Base-by-base conservation (phyloP, 768 basidiomycete genomes). In the Xerocomellus amylosporus region DNA sequence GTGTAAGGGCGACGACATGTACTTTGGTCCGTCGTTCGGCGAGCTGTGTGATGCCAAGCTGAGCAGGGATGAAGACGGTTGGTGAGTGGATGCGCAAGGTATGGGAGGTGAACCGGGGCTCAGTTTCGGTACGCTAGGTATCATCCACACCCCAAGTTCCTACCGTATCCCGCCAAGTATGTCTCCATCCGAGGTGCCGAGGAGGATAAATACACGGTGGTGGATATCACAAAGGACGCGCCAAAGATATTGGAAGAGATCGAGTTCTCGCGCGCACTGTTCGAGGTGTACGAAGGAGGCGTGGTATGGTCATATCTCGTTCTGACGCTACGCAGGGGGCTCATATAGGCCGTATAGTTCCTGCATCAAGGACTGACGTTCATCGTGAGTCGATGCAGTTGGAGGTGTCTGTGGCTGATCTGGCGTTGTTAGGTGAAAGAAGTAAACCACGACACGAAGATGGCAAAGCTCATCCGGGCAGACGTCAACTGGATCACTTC, bases 261-360 rank as follows among this genome's bases (percentile, higher is more conserved):
- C 22, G 93, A 95, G 69, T 69, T 86, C 39, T 91, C 88, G 20
- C 76, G 93, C 30, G 90, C 91, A 0, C 72, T 93, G 51, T 96
- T 94, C 59, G 93, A 95, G 69, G 73, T 90, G 9, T 96, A 94
- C 62, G 92, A 94, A 71, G 93, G 93, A 13, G 92, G 85, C 5
- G 84, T 95, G 57, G 89, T 90, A 68, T 19, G 59, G 77, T 74
- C 31, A 8, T 40, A 10, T 53, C 37, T 40, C 46, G 19, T 28
- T 40, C 30, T 22, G 13, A 14, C 5, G 20, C 24, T 17, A 30
- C 30, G 17, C 38, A 15, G 5, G 28, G 42, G 17, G 38, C 58
- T 60, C 19, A 69, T 33, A 8, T 22, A 12, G 34, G 12, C 22
- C 17, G 33, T 30, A 14, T 47, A 92, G 87, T 96, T 90, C 70